Evolutionary conservation across 2,329 filamentous ascomycete genomes (phyloP), one percentile per base, ranked within the genome.

Genomic region (Phaeosphaeria sp.): DNA sequence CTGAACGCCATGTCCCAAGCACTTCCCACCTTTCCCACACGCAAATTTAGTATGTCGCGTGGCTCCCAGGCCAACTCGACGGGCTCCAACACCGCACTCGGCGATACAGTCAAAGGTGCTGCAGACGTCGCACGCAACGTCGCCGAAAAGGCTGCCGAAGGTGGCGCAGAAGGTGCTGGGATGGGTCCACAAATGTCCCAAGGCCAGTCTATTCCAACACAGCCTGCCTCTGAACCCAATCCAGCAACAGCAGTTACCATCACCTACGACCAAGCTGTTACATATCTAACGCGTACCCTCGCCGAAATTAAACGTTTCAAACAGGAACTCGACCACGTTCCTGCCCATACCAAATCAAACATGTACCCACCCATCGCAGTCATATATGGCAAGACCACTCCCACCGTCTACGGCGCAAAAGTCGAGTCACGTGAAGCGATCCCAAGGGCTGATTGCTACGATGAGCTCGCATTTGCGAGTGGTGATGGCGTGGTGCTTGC

Each of bases 401-500:
- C 93, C 0, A 97, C 93, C 0, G 91, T 96, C 0, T 92, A 89
- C 72, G 92, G 90, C 0, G 92, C 91, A 0, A 88, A 89, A 46
- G 92, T 98, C 0, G 80, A 85, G 15, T 87, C 87, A 1, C 82
- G 85, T 3, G 92, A 94, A 53, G 88, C 85, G 0, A 97, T 97
- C 64, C 85, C 87, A 50, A 87, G 87, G 59, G 81, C 87, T 0
- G 92, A 96, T 75, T 89, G 87, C 0, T 97, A 96, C 73, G 92
- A 96, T 64, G 89, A 96, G 66, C 82, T 98, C 2, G 86, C 92
- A 0, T 97, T 97, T 78, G 90, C 90, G 0, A 89, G 89, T 21
- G 93, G 93, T 1, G 93, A 98, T 72, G 94, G 93, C 0, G 93
- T 98, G 0, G 92, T 94, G 54, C 83, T 97, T 6, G 91, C 93